Evolutionary conservation across 176 grass and related monocot genomes (phyloP), one percentile per base, ranked within the genome.

Genomic region (Triticum urartu): DNA sequence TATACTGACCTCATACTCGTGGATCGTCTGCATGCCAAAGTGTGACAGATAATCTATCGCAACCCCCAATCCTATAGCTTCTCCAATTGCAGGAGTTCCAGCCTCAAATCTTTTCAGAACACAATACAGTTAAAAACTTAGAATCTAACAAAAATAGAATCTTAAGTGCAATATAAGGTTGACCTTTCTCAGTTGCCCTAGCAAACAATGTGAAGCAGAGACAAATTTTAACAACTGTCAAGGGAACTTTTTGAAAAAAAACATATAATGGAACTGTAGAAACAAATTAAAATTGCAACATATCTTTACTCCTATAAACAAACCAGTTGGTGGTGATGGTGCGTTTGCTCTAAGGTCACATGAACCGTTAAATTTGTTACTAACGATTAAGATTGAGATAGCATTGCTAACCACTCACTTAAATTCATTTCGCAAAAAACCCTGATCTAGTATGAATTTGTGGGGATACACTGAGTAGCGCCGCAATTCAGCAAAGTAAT

Each of bases 41-140:
- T 87, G 36, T 81, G 87, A 92, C 42, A 95, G 78, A 89, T 98
- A 98, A 86, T 95, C 93, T 79, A 95, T 89, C 68, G 96, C 93
- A 56, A 90, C 90, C 47, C 91, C 96, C 71, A 98, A 71, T 75
- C 91, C 93, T 84, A 98, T 87, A 70, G 92, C 96, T 92, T 95
- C 96, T 45, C 86, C 93, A 77, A 98, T 98, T 73, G 93, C 91
- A 78, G 93, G 93, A 84, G 96, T 95, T 88, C 92, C 96, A 89
- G 96, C 96, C 62, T 98, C 96, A 84, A 98, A 95, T 88, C 90
- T 98, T 85, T 85, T 78, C 34, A 86, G 45, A 42, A 69, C 9
- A 83, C 7, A 85, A 11, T 43, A 43, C 42, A 43, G 10, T 43
- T 43, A 43, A 43, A 43, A 43, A 43, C 42, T 38, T 38, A 38